Evolutionary conservation across 139 green algal species (phyloP).

Genomic region (Closterium sp.): DNA sequence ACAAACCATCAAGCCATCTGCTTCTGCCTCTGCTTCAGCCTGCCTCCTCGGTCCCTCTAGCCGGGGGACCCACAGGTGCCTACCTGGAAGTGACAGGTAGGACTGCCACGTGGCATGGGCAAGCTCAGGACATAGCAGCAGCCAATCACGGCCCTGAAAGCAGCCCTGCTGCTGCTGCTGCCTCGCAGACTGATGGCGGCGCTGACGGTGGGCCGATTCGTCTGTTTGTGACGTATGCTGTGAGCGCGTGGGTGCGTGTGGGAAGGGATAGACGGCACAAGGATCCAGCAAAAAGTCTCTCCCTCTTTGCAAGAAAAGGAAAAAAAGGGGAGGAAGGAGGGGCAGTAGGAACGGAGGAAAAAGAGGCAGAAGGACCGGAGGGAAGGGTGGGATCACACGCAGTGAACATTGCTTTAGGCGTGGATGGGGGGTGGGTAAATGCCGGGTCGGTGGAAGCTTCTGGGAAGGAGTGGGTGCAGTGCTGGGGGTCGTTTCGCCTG

Average conservation of each 20-base stretch:
- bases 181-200: not conserved
- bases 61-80: slow-evolving; percentile 18
- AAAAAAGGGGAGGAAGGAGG: not conserved
- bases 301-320: not conserved
- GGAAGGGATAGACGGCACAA: not conserved
- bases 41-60: not conserved
- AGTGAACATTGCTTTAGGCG: slow-evolving; percentile 9
- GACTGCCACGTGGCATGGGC: slow-evolving; percentile 23
- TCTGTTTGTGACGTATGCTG: slow-evolving; percentile 19
- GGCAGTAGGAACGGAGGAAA: not conserved
- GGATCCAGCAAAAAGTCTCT: not conserved
- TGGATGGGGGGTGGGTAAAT: slow-evolving; percentile 31
- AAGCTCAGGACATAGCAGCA: not conserved
- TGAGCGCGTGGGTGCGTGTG: slow-evolving; percentile 27
- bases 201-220: not conserved
- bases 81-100: slow-evolving; percentile 18
- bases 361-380: not conserved
- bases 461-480: slow-evolving; percentile 19
- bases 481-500: slow-evolving; percentile 32
- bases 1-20: no score
- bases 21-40: not conserved
- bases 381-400: not conserved
- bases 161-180: not conserved
- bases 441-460: slow-evolving; percentile 10
- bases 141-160: not conserved